Base-by-base conservation (phyloP, 805 yeast species). In the Isabelozyma gotoi region DNA sequence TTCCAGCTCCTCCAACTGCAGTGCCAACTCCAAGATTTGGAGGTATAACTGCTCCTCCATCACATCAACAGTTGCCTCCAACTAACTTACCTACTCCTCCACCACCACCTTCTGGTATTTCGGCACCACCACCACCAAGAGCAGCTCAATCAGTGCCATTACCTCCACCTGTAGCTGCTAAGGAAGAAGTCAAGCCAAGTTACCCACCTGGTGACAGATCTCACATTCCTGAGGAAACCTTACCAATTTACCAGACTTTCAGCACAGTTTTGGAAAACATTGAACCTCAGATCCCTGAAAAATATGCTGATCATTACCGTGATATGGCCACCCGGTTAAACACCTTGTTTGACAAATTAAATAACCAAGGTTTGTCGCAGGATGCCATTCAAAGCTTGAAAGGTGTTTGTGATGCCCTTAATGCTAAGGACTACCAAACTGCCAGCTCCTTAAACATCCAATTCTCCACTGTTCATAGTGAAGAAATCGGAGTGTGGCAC, bases 401-500 rank as follows among this genome's bases (percentile, higher is more conserved):
- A 38, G 65, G 70, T 19, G 61, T 90, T 36, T 69, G 81, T 15
- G 65, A 59, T 7, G 68, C 80, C 0, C 62, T 94, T 52, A 71
- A 68, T 15, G 62, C 57, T 8, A 74, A 76, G 46, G 84, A 88
- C 46, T 87, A 69, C 59, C 62, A 65, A 3, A 68, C 68, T 12
- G 97, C 98, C 1, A 65, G 74, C 41, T 63, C 74, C 2, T 53
- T 79, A 27, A 81, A 80, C 48, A 61, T 73, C 29, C 79, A 81
- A 40, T 76, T 94, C 47, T 78, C 85, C 17, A 76, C 88, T 6
- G 76, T 78, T 31, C 76, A 79, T 48, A 76, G 84, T 18, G 80
- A 77, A 18, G 96, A 91, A 63, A 80, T 85, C 50, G 97, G 96
- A 11, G 82, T 85, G 56, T 94, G 99, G 99, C 80, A 86, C 70